A percentile compares a stretch with the other conserved stretches of the same genome.
phyloP scores from a whole-genome alignment of 306 rosid species.

The Citrullus colocynthis region DNA sequence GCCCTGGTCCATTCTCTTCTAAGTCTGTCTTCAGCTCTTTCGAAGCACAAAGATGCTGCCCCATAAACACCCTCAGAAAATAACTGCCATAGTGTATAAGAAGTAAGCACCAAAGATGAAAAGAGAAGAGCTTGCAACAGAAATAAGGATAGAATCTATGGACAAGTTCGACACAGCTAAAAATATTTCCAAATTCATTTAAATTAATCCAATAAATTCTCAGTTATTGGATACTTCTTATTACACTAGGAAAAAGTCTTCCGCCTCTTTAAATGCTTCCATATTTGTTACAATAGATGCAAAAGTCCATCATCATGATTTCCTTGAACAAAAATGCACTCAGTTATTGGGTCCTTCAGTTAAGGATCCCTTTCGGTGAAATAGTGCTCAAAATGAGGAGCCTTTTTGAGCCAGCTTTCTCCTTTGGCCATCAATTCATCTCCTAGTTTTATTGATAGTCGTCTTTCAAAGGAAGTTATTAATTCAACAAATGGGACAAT shows the following conservation, averaged over 20 bases:
- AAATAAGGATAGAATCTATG: background rate
- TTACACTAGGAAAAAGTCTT: background rate
- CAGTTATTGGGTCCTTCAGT: background rate
- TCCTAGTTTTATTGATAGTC: background rate
- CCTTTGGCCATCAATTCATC: background rate
- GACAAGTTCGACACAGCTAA: background rate
- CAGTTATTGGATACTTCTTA: background rate
- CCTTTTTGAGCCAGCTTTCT: background rate
- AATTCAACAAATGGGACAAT: background rate
- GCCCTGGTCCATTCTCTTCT: slow-evolving; percentile 61
- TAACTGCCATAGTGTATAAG: slow-evolving; percentile 27
- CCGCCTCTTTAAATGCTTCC: background rate
- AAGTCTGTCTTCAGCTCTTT: slow-evolving; percentile 49
- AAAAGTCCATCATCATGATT: background rate
- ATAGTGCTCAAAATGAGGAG: background rate
- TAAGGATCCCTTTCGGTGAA: background rate
- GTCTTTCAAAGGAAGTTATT: background rate
- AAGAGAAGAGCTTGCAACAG: background rate
- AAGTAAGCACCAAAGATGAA: background rate
- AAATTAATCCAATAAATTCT: background rate
- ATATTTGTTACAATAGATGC: background rate
- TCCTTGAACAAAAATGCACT: background rate
- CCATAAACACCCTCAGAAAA: slow-evolving; percentile 43
- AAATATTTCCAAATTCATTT: background rate
- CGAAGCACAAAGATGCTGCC: slow-evolving; percentile 72